Evolutionary conservation across 1,284 basidiomycete genomes (phyloP), one percentile per base, ranked within the genome.

Genomic region (Irpex sp.): DNA sequence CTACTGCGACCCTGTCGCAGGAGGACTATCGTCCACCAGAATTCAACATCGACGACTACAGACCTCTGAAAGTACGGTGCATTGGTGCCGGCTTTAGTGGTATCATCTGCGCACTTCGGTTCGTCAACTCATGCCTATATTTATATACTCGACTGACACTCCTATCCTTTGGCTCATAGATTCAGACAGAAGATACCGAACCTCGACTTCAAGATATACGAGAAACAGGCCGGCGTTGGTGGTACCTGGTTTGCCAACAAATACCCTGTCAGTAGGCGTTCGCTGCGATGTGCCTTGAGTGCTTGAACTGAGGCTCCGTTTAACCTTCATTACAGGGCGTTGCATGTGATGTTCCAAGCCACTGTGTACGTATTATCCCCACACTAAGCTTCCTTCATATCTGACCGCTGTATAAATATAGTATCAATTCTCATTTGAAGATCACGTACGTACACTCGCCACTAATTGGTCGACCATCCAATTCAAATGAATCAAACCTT

Each of bases 351-450:
- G 79, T 70, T 4, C 63, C 51, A 38, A 17, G 51, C 7, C 55
- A 62, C 38, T 47, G 6, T 15, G 44, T 48, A 55, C 15, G 60
- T 69, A 15, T 11, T 47, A 31, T 56, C 34, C 34, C 48, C 62
- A 21, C 19, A 15, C 36, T 15, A 40, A 34, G 51, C 26, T 11
- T 3, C 21, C 21, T 36, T 34, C n/a, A 21, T 13, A 36, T 38
- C 21, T 36, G 31, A n/a, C 34, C 36, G 9, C 1, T n/a, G 21
- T 3, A 60, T 15, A 2, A n/a, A 13, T 19, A 17, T 38, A 86
- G 83, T 86, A 86, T 69, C 83, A 84, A 70, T 76, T 81, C 11
- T 81, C 82, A 0, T 87, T 86, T 60, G 82, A 83, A 63, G 73
- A 77, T 13, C 83, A 85, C 62, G 82, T 69, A 37, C 78, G 65